These are phyloP conservation scores for Jaapia argillacea DNA, from an alignment of 768 basidiomycete genomes.

Conservation along the genomic window DNA sequence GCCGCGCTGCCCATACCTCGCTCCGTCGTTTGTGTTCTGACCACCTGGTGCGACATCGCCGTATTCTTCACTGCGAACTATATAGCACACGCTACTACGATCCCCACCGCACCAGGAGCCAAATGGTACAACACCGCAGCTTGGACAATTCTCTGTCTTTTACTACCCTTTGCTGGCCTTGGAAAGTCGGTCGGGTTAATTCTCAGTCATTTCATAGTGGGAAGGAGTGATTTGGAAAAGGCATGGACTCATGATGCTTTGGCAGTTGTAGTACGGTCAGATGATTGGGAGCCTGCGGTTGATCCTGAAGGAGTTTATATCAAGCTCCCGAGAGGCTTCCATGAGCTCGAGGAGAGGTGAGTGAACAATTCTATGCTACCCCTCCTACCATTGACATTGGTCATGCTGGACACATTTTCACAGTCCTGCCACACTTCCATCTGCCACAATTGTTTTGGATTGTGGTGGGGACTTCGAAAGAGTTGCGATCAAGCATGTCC, in stretches of 20 bases:
- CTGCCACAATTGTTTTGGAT: no score
- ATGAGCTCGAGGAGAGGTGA: no score
- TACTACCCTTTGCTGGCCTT: not conserved
- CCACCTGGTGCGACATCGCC: not conserved
- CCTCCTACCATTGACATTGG: no score
- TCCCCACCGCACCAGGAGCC: not conserved
- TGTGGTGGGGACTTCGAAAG: no score
- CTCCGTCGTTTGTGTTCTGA: not conserved
- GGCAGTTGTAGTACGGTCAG: not conserved
- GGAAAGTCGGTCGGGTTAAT: not conserved
- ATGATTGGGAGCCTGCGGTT: not conserved
- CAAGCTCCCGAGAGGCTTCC: not conserved
- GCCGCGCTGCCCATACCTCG: not conserved
- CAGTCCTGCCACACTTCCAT: no score
- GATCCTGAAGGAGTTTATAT: not conserved
- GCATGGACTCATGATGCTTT: not conserved
- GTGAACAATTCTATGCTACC: no score
- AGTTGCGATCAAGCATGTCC: no score
- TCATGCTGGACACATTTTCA: no score
- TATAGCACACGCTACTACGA: not conserved
- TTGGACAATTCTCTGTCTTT: not conserved
- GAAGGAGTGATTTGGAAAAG: not conserved
- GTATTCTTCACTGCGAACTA: not conserved
- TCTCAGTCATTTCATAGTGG: not conserved
- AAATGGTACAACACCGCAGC: not conserved